Base-by-base conservation (phyloP, 2,329 filamentous ascomycete species). In the Fusarium albosuccineum region DNA sequence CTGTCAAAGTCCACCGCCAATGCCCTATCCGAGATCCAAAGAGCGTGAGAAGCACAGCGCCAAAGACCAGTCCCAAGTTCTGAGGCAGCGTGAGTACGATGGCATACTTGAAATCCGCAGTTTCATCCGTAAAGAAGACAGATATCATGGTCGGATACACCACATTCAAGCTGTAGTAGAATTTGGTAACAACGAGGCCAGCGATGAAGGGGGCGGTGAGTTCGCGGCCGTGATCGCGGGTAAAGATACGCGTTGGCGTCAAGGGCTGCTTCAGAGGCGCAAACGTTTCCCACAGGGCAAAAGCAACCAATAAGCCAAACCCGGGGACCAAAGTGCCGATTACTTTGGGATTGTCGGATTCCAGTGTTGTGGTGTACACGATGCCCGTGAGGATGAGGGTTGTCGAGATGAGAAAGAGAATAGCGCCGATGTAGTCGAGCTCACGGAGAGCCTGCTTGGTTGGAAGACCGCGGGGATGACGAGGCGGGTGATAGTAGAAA, bases 141-240 rank as follows among this genome's bases (percentile, higher is more conserved):
- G 51, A 30, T 50, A 83, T 83, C 81, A 83, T 83, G 14, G 80
- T 81, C 0, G 82, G 82, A 66, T 78, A 84, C 13, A 84, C 73
- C 42, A 84, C 79, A 60, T 80, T 82, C 41, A 77, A 79, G 34
- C 78, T 78, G 70, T 85, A 85, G 73, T 84, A 85, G 69, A 84
- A 84, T 82, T 85, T 85, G 57, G 81, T 85, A 17, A 84, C 77
- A 44, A 85, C 79, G 41, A 78, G 80, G 1, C 80, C 75, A 4
- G 80, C 79, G 27, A 84, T 75, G 37, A 79, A 81, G 0, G 82
- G 82, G 0, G 80, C 82, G 0, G 82, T 84, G 42, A 85, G 79
- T 42, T 83, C 81, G n/a, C 83, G 76, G 2, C 83, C 83, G 30
- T 76, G 71, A 11, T 79, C 78, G 9, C 78, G 74, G 5, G 79